phyloP scores from a whole-genome alignment of 345 rosid genomes.

The Populus alba region DNA sequence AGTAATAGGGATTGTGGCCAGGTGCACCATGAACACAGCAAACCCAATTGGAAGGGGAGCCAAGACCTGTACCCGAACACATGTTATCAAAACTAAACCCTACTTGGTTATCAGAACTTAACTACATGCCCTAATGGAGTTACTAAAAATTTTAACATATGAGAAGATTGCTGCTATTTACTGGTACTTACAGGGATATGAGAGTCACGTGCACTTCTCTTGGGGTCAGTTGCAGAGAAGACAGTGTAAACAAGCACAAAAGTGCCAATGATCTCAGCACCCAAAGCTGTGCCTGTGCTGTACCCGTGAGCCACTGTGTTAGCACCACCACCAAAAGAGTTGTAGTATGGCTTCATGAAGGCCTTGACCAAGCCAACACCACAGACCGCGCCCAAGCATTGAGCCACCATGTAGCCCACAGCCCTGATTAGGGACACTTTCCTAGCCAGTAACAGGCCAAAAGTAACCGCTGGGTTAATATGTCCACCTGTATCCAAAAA shows the following conservation, averaged over 20 bases:
- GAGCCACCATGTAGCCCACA: slow-evolving; percentile 71
- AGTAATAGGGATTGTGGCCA: slow-evolving; percentile 69
- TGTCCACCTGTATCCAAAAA: slow-evolving; percentile 54
- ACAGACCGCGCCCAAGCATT: slow-evolving; percentile 72
- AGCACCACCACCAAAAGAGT: slow-evolving; percentile 63
- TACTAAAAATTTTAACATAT: no score
- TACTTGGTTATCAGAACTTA: neutral
- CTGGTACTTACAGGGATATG: slow-evolving; percentile 61
- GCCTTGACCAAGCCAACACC: slow-evolving; percentile 88
- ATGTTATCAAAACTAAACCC: neutral
- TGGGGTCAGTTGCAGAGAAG: slow-evolving; percentile 86
- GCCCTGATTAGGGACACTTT: slow-evolving; percentile 72
- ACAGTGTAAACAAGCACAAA: slow-evolving; percentile 75
- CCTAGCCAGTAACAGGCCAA: slow-evolving; percentile 64
- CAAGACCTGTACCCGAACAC: slow-evolving; percentile 36
- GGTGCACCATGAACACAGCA: slow-evolving; percentile 67
- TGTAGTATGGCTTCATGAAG: slow-evolving; percentile 58
- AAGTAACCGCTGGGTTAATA: slow-evolving; percentile 67
- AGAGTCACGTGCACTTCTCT: slow-evolving; percentile 84
- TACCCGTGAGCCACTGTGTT: slow-evolving; percentile 53
- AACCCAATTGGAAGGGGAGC: slow-evolving; percentile 83
- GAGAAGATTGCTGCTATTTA: neutral
- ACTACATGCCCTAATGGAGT: no score
- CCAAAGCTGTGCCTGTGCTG: slow-evolving; percentile 66
- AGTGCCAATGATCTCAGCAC: slow-evolving; percentile 82